Base-by-base conservation (phyloP, 257 asterid species). In the Penstemon davidsonii region DNA sequence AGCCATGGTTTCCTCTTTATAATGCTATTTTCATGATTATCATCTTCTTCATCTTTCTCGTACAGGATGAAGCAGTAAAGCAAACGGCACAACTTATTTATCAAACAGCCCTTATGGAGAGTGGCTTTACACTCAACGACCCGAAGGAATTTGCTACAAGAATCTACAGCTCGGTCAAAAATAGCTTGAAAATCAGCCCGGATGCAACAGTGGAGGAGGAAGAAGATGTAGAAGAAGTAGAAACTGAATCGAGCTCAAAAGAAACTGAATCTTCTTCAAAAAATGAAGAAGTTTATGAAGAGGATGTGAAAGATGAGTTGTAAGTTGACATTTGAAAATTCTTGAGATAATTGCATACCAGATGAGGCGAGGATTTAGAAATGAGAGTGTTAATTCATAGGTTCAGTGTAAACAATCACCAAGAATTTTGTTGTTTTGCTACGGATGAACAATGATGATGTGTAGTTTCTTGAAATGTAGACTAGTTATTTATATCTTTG, bases 21-120 rank as follows among this genome's bases (percentile, higher is more conserved):
- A 40, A 45, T 69, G 36, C 50, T 49, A 7, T 13, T 51, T 7
- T 46, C 11, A 53, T 41, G 11, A 7, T 13, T 43, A 5, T 62
- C 13, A 19, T 25, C 5, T 62, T 33, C 3, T 1, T 66, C 60
- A 4, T 46, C 18, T 62, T 55, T 4, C 46, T 45, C 54, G 74
- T 37, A 7, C 74, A 88, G 95, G 94, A 84, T 63, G 91, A 79
- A 66, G 71, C 59, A 19, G 87, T 84, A 5, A 91, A 87, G 85
- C 79, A 81, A 67, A 87, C 97, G 8, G 96, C 97, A 19, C 87
- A 71, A 57, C 95, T 91, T n/a, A 73, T 91, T 77, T 91, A 88
- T 79, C 96, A 91, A 72, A 91, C 97, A 1, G 95, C 97, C 12
- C 79, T 91, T 43, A 79, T 91, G 95, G 96, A 91, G 85, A 91